Evolutionary conservation across 1,284 basidiomycete genomes (phyloP).

Genomic region (Moesziomyces parantarcticus): DNA sequence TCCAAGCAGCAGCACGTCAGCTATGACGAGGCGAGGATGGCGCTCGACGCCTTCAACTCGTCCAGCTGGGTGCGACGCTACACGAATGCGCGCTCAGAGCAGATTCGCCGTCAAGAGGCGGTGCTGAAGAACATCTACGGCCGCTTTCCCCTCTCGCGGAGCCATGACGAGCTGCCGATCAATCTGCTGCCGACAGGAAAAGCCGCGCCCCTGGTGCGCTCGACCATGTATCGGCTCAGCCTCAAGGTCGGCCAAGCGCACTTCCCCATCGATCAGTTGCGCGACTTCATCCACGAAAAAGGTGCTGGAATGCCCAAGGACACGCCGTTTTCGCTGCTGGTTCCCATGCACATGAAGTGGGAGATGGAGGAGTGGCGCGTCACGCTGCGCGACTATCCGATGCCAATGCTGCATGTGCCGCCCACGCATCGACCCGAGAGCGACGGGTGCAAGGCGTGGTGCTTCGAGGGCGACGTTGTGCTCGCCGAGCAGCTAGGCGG

Average conservation of each 20-base stretch:
- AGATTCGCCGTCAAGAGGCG: constrained; percentile 70
- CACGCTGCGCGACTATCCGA: constrained; percentile 79
- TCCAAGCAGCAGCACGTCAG: constrained; percentile 17
- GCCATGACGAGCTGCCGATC: constrained; percentile 69
- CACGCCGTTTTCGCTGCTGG: constrained; percentile 80
- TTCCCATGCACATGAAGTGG: constrained; percentile 84
- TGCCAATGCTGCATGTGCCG: constrained; percentile 71
- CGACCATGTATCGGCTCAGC: constrained; percentile 74
- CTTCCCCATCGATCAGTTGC: constrained; percentile 73
- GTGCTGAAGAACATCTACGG: constrained; percentile 66
- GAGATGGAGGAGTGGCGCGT: constrained; percentile 75
- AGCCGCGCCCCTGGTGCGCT: constrained; percentile 81
- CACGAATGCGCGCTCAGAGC: constrained; percentile 66
- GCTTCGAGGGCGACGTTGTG: constrained; percentile 83
- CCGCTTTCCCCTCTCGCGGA: constrained; percentile 30
- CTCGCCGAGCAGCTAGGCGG: constrained; percentile 89
- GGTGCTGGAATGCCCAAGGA: constrained; percentile 79
- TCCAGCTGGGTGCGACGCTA: constrained; percentile 76
- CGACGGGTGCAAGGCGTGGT: constrained; percentile 70
- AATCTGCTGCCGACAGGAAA: constrained; percentile 69
- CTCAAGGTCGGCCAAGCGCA: constrained; percentile 76
- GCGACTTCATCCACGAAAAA: constrained; percentile 78
- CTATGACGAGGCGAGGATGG: constrained; percentile 76
- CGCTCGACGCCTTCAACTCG: constrained; percentile 80
- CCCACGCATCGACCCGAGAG: constrained; percentile 39